Percentiles rank a stretch among this genome's conserved stretches.
Conservation (phyloP, 2,329 filamentous ascomycete species). For the Stachybotrys echinatus region DNA sequence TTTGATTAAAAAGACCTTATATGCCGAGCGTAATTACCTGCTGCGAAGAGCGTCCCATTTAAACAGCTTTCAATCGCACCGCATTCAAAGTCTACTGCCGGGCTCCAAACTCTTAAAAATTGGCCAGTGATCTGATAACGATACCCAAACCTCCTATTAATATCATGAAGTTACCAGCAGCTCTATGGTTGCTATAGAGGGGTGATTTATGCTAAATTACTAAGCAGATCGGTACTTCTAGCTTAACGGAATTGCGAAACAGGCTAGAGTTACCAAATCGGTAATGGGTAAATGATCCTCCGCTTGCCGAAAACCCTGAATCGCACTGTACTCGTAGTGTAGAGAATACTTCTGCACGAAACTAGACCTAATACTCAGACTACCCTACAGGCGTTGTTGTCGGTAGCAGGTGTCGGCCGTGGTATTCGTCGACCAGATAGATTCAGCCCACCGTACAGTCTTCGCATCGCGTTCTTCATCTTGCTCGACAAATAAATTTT, state of each 20-base stretch:
- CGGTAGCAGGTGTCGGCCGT: too few species aligned
- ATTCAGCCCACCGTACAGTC: too few species aligned
- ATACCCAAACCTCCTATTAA: not conserved
- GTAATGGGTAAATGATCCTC: too few species aligned
- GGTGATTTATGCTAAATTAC: not conserved
- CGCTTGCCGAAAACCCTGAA: too few species aligned
- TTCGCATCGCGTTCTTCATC: too few species aligned
- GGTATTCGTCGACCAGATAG: too few species aligned
- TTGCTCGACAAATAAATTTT: too few species aligned
- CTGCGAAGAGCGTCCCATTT: not conserved
- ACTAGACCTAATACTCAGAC: too few species aligned
- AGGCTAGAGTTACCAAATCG: too few species aligned
- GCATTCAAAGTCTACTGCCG: not conserved
- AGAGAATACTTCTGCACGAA: too few species aligned
- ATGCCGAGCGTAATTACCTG: not conserved
- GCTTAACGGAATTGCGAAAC: not conserved
- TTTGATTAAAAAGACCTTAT: not conserved
- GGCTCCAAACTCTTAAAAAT: not conserved
- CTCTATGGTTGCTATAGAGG: slow-evolving; percentile 1
- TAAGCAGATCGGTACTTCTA: not conserved
- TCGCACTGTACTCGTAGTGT: too few species aligned
- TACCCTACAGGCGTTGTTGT: too few species aligned
- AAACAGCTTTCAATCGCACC: not conserved
- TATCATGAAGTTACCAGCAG: not conserved
- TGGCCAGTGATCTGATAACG: not conserved